Evolutionary conservation across 768 basidiomycete genomes (phyloP), one percentile per base, ranked within the genome.

Genomic region (Fomitopsis pulvina): DNA sequence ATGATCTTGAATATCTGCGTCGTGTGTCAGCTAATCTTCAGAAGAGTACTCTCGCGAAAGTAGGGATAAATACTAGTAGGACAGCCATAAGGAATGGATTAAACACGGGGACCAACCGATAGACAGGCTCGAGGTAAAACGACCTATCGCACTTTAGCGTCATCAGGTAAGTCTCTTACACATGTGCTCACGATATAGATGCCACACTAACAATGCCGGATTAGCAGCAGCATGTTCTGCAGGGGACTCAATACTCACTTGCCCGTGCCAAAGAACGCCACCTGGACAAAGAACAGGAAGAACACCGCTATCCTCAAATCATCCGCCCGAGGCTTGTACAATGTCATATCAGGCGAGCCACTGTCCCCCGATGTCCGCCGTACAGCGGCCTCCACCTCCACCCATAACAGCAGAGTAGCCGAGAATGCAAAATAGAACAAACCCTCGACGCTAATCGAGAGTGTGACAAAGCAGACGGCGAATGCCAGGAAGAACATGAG

Each of bases 71-170:
- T 47, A 87, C 86, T 54, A 91, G 66, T 20, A 89, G 72, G 3
- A 77, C 62, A 0, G 83, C 75, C 91, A 92, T 92, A 52, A 87
- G 74, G 66, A 92, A 92, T 0, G 90, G 91, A 53, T 76, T 86
- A 63, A 93, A 93, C 44, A 89, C 76, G 0, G 90, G 88, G 54
- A 92, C 83, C 14, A 93, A 73, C 16, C 90, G 84, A 59, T 91
- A 92, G 6, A 92, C 90, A 2, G 91, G 90, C 34, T 84, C 89
- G 18, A 92, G 74, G 64, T 93, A 92, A 66, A 92, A 92, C 2
- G 87, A 88, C 16, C 80, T 84, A 41, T 25, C 27, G 4, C 14
- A 21, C 6, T 16, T 47, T 20, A 47, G 1, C 25, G 16, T 29
- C 3, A 28, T 16, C 26, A 26, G n/a, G 24, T 10, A 11, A 9